Conservation (phyloP, 2,329 filamentous ascomycete genomes). For the Aspergillus ibericus region DNA sequence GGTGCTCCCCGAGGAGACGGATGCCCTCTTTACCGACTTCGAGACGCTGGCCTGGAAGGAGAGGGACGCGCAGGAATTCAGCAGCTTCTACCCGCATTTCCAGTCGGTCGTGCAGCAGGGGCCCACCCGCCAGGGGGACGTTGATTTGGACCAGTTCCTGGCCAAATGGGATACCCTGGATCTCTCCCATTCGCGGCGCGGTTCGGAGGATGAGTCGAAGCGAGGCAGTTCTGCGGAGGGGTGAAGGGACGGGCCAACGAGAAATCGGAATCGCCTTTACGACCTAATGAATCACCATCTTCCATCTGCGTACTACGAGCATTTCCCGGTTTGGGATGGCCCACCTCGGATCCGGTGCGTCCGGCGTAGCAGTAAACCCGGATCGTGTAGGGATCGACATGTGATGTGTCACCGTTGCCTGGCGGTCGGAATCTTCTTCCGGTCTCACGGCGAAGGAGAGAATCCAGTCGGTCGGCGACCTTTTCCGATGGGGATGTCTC, state of each 20-base stretch:
- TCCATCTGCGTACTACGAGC: background rate
- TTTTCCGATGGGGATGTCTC: background rate
- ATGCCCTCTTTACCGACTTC: slow-evolving; percentile 25
- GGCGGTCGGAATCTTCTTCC: background rate
- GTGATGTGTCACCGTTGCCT: background rate
- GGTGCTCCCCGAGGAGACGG: slow-evolving; percentile 25
- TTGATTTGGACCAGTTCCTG: slow-evolving; percentile 27
- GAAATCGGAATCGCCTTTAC: background rate
- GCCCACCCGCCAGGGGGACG: slow-evolving; percentile 1
- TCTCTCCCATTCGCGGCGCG: background rate
- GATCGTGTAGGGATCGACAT: background rate
- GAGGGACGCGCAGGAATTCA: slow-evolving; percentile 18
- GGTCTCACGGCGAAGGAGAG: background rate
- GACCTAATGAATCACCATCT: background rate
- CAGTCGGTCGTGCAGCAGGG: slow-evolving; percentile 15
- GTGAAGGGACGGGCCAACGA: background rate
- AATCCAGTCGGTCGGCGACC: background rate
- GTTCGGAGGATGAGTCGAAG: background rate
- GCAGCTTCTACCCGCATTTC: slow-evolving; percentile 29
- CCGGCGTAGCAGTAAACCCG: background rate
- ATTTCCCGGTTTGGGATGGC: background rate
- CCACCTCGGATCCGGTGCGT: background rate
- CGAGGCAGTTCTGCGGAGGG: background rate
- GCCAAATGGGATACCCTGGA: slow-evolving; percentile 31
- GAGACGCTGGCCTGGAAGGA: slow-evolving; percentile 21